Conservation (phyloP, 176 grass and related monocot genomes). For the Oryza glaberrima region DNA sequence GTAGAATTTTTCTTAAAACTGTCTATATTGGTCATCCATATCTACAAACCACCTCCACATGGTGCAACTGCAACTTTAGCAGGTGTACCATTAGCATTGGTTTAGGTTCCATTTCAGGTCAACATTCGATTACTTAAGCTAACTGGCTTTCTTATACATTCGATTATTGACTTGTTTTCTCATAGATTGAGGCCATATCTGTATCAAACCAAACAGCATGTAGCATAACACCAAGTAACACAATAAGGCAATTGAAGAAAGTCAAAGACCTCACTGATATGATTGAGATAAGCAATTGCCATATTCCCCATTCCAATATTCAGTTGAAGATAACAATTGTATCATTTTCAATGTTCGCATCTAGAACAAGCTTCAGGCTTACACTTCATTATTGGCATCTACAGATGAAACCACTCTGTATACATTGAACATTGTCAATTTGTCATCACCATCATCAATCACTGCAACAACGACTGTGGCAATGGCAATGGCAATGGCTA, state of each 20-base stretch:
- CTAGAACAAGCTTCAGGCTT: not conserved
- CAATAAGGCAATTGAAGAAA: not conserved
- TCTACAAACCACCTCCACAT: not conserved
- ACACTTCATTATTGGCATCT: slow-evolving; percentile 8
- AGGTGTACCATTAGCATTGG: not conserved
- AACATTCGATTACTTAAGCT: not conserved
- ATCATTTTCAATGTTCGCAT: not conserved
- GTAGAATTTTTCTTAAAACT: not conserved
- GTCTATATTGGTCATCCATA: not conserved
- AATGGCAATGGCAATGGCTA: not conserved
- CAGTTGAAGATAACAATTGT: not conserved
- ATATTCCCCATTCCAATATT: not conserved
- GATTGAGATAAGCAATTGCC: not conserved
- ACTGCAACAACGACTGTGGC: not conserved
- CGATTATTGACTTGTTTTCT: not conserved
- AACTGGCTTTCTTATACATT: not conserved
- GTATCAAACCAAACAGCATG: not conserved
- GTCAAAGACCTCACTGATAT: not conserved
- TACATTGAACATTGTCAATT: not conserved
- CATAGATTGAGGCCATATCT: not conserved
- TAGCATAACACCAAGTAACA: not conserved
- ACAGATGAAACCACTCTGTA: slow-evolving; percentile 15
- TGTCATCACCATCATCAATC: not conserved
- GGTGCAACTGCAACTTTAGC: not conserved
- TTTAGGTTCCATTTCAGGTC: not conserved